Evolutionary conservation across 2,329 filamentous ascomycete species (phyloP), one percentile per base, ranked within the genome.

Genomic region (Gliomastix tumulicola): DNA sequence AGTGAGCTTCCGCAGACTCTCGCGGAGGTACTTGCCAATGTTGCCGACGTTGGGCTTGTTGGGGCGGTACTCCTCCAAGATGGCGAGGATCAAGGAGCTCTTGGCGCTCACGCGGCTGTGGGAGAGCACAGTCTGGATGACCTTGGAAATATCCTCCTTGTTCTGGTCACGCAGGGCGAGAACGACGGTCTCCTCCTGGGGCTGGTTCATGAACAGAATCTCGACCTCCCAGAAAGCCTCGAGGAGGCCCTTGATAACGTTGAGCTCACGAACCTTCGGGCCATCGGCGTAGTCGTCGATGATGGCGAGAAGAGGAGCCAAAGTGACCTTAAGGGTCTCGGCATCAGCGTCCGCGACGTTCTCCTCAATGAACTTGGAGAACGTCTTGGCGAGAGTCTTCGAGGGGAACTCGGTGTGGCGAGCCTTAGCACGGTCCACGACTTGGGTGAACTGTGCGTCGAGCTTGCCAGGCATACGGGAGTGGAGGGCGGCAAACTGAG

Each of bases 391-490:
- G 30, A 98, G 72, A 42, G 84, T 77, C 69, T 94, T 94, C 42
- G 89, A 85, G 9, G 92, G 92, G 69, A 98, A 98, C 54, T 98
- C 92, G 9, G 75, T 71, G 41, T 84, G 79, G 32, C 92, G 79
- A 38, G 77, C 66, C 59, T 82, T 85, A 30, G 88, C 79, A 41
- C 85, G 82, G 41, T 97, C 90, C 35, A 97, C 83, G 31, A 94
- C 82, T 51, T 92, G 85, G 11, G 82, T 79, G 47, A 98, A 82
- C 45, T 78, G 80, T 17, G 79, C 62, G 49, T 96, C 89, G 21
- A 98, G 79, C 66, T 90, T 96, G 57, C 90, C 83, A 0, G 92
- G 92, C 85, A 97, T 98, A 51, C 92, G 85, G 7, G 89, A 86
- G 62, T 97, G 90, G n/a, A 98, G 76, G 17, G 92, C 92, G 34